Base-by-base conservation (phyloP, 495 filamentous ascomycete genomes). In the Articulospora tetracladia region DNA sequence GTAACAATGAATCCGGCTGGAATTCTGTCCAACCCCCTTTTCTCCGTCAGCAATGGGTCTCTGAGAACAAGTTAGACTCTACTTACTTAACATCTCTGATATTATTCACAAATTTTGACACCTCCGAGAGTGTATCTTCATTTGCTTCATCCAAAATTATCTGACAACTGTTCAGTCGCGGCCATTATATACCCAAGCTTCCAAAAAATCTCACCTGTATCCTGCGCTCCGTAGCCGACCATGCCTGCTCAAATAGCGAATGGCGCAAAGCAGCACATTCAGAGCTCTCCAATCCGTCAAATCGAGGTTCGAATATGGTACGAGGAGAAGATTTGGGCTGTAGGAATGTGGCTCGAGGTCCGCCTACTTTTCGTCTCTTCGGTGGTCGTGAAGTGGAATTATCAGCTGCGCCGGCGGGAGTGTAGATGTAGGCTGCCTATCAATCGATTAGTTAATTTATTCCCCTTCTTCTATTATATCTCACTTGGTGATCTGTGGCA, bases 1-100 rank as follows among this genome's bases (percentile, higher is more conserved):
- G 89, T 87, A 27, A 91, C 84, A 41, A 98, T 83, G 57, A 97
- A 83, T 15, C 82, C 92, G 4, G 91, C 86, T 0, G 91, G 89
- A 25, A 97, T 86, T 66, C 76, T 82, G 23, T 74, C 39, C n/a
- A 44, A 76, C 60, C 74, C 69, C 47, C 39, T 44, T 44, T 44
- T 3, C 39, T 15, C 13, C n/a, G 11, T 44, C 17, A 44, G 39
- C n/a, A 17, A 44, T n/a, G 15, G 17, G 10, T 44, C 17, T 17
- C 39, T 3, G 39, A 44, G 3, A 12, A n/a, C 3, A 15, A 7
- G 3, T 44, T n/a, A n/a, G 17, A 19, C 3, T 11, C 10, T 44
- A 7, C 58, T 13, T 64, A 68, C 66, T 44, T 20, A 23, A 17
- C 25, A 20, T 39, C 44, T 25, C 27, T 49, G 24, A 59, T 70